Percentiles rank a stretch among this genome's conserved stretches.
phyloP scores from a whole-genome alignment of 2,329 filamentous ascomycete genomes.

The Fusarium pseudonygamai region DNA sequence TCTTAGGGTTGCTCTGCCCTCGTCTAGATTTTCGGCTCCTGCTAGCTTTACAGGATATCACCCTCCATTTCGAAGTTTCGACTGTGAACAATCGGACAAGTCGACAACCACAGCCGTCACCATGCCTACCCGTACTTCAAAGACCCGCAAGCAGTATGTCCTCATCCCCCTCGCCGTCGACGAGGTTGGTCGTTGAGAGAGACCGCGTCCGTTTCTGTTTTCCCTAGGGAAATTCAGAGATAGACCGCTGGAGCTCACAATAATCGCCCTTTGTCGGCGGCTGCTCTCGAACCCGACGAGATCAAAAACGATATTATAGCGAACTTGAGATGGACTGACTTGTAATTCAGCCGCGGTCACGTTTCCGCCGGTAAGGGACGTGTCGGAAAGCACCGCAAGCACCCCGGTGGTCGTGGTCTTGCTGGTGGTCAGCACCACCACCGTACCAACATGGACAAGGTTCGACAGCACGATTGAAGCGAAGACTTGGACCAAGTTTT shows the following conservation, averaged over 20 bases:
- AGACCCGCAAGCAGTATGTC: slow-evolving; percentile 82
- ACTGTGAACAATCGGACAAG: slow-evolving; percentile 52
- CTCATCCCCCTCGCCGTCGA: slow-evolving; percentile 36
- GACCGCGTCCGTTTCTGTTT: slow-evolving; percentile 9
- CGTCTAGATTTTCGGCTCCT: slow-evolving; percentile 50
- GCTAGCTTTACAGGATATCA: slow-evolving; percentile 50
- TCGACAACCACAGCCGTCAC: slow-evolving; percentile 57
- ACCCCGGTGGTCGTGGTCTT: slow-evolving; percentile 82
- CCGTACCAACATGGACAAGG: slow-evolving; percentile 73
- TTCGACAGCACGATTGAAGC: slow-evolving; percentile 64
- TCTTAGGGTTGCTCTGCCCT: slow-evolving; percentile 56
- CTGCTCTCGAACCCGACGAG: slow-evolving; percentile 16
- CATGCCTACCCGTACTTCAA: slow-evolving; percentile 79
- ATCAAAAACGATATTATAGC: background rate
- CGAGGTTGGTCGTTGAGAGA: slow-evolving; percentile 36
- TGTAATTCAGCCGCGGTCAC: slow-evolving; percentile 81
- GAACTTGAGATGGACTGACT: slow-evolving; percentile 40
- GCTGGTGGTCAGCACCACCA: slow-evolving; percentile 98
- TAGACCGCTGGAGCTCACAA: slow-evolving; percentile 32
- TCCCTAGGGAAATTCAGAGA: background rate
- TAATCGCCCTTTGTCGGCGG: slow-evolving; percentile 34
- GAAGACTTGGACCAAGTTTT: slow-evolving; percentile 7
- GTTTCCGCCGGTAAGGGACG: slow-evolving; percentile 98
- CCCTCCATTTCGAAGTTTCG: slow-evolving; percentile 49
- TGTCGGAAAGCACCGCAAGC: slow-evolving; percentile 99